These are phyloP conservation scores for Catunica adiposa DNA, from an alignment of 2,329 filamentous ascomycete species.

Conservation along the genomic window DNA sequence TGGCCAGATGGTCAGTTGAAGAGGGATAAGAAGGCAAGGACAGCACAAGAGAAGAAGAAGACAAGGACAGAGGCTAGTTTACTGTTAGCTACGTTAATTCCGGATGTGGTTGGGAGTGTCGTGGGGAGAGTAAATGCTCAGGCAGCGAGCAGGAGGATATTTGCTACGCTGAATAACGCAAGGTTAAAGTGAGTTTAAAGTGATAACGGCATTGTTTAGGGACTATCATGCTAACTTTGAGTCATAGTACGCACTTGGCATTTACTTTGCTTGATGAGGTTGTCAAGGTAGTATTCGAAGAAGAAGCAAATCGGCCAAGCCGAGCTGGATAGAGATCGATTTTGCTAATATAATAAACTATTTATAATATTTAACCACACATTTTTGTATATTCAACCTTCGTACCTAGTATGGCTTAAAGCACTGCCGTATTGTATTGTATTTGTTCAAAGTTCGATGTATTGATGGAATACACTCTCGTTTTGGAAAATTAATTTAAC, in stretches of 20 bases:
- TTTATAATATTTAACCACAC: too few relatives aligned
- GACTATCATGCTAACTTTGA: constrained; percentile 15
- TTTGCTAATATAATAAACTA: too few relatives aligned
- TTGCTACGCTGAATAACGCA: constrained; percentile 81
- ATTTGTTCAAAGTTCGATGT: too few relatives aligned
- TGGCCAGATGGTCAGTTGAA: constrained; percentile 57
- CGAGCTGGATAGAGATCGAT: too few relatives aligned
- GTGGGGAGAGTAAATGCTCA: constrained; percentile 86
- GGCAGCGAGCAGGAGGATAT: constrained; percentile 71
- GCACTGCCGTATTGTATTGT: too few relatives aligned
- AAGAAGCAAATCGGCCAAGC: neutral
- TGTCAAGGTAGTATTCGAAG: constrained; percentile 44
- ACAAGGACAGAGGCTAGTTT: constrained; percentile 75
- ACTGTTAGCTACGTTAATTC: constrained; percentile 76
- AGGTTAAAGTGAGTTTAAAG: constrained; percentile 60
- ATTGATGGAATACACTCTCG: too few relatives aligned
- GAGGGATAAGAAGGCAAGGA: constrained; percentile 38
- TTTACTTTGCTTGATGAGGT: constrained; percentile 60
- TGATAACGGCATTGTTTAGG: neutral
- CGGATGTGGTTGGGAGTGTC: constrained; percentile 81
- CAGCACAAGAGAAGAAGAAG: constrained; percentile 55
- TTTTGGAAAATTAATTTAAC: too few relatives aligned
- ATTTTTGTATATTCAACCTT: too few relatives aligned
- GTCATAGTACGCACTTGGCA: constrained; percentile 43
- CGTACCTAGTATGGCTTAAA: too few relatives aligned